phyloP scores from a whole-genome alignment of 2,329 filamentous ascomycete species.

The Hymenoscyphus occultus region DNA sequence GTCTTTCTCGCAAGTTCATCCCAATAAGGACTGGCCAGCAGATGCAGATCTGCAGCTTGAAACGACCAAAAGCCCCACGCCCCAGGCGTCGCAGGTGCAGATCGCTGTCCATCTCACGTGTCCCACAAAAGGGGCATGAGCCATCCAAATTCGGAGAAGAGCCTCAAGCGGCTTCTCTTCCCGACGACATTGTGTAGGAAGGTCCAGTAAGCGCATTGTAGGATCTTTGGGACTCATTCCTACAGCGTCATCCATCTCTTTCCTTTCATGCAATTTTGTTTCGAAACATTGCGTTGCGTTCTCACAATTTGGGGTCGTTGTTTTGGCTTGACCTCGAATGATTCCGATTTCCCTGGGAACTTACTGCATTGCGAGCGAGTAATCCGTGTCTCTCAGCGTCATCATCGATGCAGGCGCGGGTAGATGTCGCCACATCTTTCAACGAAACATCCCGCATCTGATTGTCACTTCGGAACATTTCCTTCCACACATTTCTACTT shows the following conservation, averaged over 20 bases:
- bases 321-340: not conserved
- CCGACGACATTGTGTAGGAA: slow-evolving; percentile 1
- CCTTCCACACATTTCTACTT: not conserved
- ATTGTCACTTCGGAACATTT: slow-evolving; percentile 6
- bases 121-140: slow-evolving; percentile 1
- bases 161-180: slow-evolving; percentile 9
- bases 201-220: not conserved
- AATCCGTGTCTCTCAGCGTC: slow-evolving; percentile 4
- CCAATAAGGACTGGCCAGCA: slow-evolving; percentile 19
- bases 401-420: slow-evolving; percentile 2
- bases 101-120: not conserved
- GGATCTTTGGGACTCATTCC: not conserved
- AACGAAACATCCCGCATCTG: slow-evolving; percentile 4
- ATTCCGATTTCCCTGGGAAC: not conserved
- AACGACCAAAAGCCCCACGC: slow-evolving; percentile 4
- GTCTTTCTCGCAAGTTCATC: slow-evolving; percentile 27
- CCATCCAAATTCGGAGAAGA: slow-evolving; percentile 2
- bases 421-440: not conserved
- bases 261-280: not conserved
- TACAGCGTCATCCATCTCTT: not conserved
- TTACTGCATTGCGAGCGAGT: not conserved
- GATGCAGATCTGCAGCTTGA: slow-evolving; percentile 16
- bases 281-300: not conserved
- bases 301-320: not conserved
- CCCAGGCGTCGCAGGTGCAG: slow-evolving; percentile 9